A percentile compares a stretch with the other conserved stretches of the same genome.
Conservation (phyloP, 192 early-diverging fungal genomes). For the Mortierella claussenii region DNA sequence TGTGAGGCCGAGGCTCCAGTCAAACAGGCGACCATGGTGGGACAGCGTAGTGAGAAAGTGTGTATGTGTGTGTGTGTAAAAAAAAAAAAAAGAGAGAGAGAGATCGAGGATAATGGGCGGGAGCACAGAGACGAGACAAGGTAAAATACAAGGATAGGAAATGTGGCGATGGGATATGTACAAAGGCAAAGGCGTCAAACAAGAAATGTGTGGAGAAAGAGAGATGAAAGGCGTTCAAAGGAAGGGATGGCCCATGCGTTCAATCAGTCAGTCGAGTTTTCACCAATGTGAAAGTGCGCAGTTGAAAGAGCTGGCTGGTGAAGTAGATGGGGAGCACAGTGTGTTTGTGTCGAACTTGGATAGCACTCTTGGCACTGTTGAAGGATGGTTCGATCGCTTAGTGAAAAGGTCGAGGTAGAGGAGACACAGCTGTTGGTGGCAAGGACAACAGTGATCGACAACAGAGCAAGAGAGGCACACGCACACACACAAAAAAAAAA, state of each 20-base stretch:
- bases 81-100: conserved; percentile 2
- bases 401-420: conserved; percentile 36
- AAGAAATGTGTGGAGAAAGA: too few species aligned
- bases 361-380: too few species aligned
- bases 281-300: conserved; percentile 6
- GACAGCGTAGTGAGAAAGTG: not conserved
- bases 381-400: conserved; percentile 43
- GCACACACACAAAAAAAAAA: too few species aligned
- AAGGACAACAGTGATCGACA: too few species aligned
- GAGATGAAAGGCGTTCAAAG: not conserved
- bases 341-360: not conserved
- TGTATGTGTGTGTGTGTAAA: not conserved
- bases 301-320: conserved; percentile 2
- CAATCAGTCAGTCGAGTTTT: too few species aligned
- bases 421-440: too few species aligned
- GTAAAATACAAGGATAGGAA: too few species aligned
- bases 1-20: conserved; percentile 29
- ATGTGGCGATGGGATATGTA: too few species aligned
- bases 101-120: not conserved
- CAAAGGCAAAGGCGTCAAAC: too few species aligned
- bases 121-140: not conserved
- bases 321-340: not conserved
- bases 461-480: too few species aligned
- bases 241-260: not conserved
- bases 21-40: conserved; percentile 46